Evolutionary conservation across 805 yeast genomes (phyloP), one percentile per base, ranked within the genome.

Genomic region (Saccharomycopsis selenospora): DNA sequence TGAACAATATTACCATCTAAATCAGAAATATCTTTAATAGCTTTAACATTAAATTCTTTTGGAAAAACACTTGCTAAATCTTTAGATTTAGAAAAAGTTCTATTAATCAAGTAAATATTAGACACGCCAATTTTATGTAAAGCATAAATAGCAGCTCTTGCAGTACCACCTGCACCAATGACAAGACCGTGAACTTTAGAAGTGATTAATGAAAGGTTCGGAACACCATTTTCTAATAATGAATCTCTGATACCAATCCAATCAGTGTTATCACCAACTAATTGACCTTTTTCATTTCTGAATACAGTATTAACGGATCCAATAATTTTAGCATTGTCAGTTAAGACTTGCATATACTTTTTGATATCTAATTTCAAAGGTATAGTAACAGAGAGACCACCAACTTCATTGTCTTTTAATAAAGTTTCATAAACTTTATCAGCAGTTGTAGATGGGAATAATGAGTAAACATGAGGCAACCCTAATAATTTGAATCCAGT

Each of bases 81-180:
- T 18, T 63, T 61, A 46, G 88, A 69, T 60, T 87, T 87, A 6
- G 81, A 67, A 1, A 68, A 62, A 1, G 96, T 88, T 63, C 98
- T 79, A 69, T 90, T 91, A 50, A 86, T 62, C 70, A 91, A 71
- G 68, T 80, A 88, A 51, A 91, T 85, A 56, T 72, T 79, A 20
- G 67, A 57, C 64, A 95, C 87, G 2, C 96, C 96, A 70, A 91
- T 67, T 52, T 77, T 60, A 60, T 79, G 76, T 55, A 93, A 72
- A 1, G 99, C 97, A 63, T 77, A 89, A 13, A 86, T 79, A 0
- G 97, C 98, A 38, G 99, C 96, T 59, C 96, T 76, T 1, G 96
- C 82, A 23, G 99, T 90, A 40, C 99, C 99, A 38, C 99, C 99
- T 18, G 96, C 96, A 45, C 99, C 99, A 55, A 93, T 71, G 41